Percentiles rank a stretch among this genome's conserved stretches.
These are phyloP conservation scores for Colletotrichum ledebouriae DNA, from an alignment of 2,329 filamentous ascomycete genomes.

Conservation along the genomic window DNA sequence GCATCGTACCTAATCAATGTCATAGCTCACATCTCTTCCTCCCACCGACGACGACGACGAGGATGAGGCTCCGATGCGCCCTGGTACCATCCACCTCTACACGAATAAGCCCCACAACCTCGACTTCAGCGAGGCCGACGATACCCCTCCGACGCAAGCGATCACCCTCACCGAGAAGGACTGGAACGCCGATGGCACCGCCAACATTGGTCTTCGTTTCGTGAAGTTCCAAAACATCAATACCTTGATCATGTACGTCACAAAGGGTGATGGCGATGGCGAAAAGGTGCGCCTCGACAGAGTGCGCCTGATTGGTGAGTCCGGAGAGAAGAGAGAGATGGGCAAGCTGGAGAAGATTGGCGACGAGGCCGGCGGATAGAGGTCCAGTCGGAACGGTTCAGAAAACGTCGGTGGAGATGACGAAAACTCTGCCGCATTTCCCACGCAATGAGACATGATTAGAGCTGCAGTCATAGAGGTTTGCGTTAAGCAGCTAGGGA, in stretches of 20 bases:
- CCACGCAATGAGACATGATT: slow-evolving; percentile 40
- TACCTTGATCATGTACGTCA: slow-evolving; percentile 88
- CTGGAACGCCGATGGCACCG: slow-evolving; percentile 86
- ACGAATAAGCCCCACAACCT: slow-evolving; percentile 91
- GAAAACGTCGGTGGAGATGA: slow-evolving; percentile 16
- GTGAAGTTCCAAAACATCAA: slow-evolving; percentile 98
- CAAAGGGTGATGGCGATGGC: slow-evolving; percentile 83
- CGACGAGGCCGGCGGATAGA: slow-evolving; percentile 75
- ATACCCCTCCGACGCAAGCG: slow-evolving; percentile 83
- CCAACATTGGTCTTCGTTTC: slow-evolving; percentile 81
- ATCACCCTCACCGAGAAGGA: slow-evolving; percentile 81
- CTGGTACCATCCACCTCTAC: slow-evolving; percentile 86
- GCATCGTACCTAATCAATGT: slow-evolving; percentile 30
- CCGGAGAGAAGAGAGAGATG: slow-evolving; percentile 91
- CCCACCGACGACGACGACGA: slow-evolving; percentile 71
- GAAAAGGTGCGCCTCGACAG: slow-evolving; percentile 90
- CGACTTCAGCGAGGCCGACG: slow-evolving; percentile 95
- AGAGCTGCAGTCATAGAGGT: slow-evolving; percentile 37
- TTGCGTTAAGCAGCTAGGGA: neutral
- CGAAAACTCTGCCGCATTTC: slow-evolving; percentile 21
- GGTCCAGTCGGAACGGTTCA: neutral
- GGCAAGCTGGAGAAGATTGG: slow-evolving; percentile 96
- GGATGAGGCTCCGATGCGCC: slow-evolving; percentile 83
- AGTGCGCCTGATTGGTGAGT: slow-evolving; percentile 85
- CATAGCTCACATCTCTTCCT: slow-evolving; percentile 85